These are phyloP conservation scores for Fusarium sp. DNA, from an alignment of 2,329 filamentous ascomycete species.

Conservation along the genomic window DNA sequence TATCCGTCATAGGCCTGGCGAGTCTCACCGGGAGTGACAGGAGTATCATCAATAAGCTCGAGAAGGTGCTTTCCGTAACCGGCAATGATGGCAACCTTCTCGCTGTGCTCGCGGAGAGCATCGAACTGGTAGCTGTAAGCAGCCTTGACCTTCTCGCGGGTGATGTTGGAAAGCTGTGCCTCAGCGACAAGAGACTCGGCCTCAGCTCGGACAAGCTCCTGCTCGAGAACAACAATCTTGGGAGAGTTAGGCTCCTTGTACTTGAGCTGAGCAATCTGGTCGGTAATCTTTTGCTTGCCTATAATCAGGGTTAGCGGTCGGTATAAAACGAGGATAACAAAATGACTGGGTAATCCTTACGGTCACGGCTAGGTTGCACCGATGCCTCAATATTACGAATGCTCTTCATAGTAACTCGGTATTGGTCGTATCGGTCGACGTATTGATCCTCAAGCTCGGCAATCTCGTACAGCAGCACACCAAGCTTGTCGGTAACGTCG, in stretches of 20 bases:
- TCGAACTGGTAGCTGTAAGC: constrained; percentile 99
- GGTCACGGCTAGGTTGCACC: constrained; percentile 96
- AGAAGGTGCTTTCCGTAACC: constrained; percentile 98
- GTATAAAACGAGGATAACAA: not conserved
- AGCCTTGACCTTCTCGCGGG: constrained; percentile 98
- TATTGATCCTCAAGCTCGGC: constrained; percentile 98
- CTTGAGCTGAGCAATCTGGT: constrained; percentile 98
- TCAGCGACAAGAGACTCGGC: constrained; percentile 99
- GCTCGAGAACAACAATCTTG: constrained; percentile 96
- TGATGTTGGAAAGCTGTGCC: constrained; percentile 98
- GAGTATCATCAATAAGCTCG: constrained; percentile 94
- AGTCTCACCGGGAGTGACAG: constrained; percentile 96
- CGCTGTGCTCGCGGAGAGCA: constrained; percentile 94
- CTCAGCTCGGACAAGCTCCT: constrained; percentile 97
- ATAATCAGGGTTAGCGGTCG: constrained; percentile 21
- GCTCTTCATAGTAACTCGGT: constrained; percentile 98
- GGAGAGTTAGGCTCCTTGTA: constrained; percentile 99
- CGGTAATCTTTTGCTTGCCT: constrained; percentile 99
- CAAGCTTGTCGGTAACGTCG: constrained; percentile 98
- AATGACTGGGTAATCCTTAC: constrained; percentile 68
- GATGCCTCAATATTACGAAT: constrained; percentile 99
- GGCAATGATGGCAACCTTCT: constrained; percentile 98
- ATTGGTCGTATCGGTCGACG: constrained; percentile 98
- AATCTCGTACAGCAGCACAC: constrained; percentile 97
- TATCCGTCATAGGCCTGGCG: constrained; percentile 97